Evolutionary conservation across 352 stramenopile species (phyloP), one percentile per base, ranked within the genome.

Genomic region (Phytophthora meadii): DNA sequence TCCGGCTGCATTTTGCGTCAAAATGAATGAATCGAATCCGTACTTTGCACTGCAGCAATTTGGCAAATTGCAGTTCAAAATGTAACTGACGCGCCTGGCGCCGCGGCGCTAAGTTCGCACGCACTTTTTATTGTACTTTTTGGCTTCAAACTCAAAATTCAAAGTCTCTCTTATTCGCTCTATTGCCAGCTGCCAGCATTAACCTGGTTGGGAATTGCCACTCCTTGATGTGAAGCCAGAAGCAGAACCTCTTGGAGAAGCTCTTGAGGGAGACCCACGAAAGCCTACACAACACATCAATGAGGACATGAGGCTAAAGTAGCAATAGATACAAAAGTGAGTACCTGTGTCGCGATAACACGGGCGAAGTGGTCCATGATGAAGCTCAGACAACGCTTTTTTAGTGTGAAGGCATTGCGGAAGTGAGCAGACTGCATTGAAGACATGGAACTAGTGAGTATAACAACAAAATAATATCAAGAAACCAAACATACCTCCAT

Each of bases 291-390:
- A 36, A 27, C 11, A 42, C 4, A 45, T 24, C 32, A 41, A 42
- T 56, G 2, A 46, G 34, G 25, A 50, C 39, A 15, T 5, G 12
- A 10, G 15, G 19, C 27, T 10, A 32, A 22, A 47, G 3, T 47
- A 54, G 48, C 5, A n/a, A 28, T 30, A 37, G 5, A 62, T 17
- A 57, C 34, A 19, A 6, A 54, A 51, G 19, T 45, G 17, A 55
- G 5, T 64, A 93, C 84, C 72, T 85, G 68, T 7, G 79, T 90
- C 5, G 77, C 72, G 45, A 93, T 92, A 37, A 97, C 76, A 22
- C 88, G 68, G 17, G 80, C 76, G 56, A 94, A 95, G 30, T 89
- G 86, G 46, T 93, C 88, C 34, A 96, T 67, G 27, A 95, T 85
- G 58, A 92, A 97, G 19, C 78, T 59, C 11, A 96, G 63, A 63